A percentile compares a stretch with the other conserved stretches of the same genome.
phyloP scores from a whole-genome alignment of 1,139 yeast genomes.

The Diutina rugosa region DNA sequence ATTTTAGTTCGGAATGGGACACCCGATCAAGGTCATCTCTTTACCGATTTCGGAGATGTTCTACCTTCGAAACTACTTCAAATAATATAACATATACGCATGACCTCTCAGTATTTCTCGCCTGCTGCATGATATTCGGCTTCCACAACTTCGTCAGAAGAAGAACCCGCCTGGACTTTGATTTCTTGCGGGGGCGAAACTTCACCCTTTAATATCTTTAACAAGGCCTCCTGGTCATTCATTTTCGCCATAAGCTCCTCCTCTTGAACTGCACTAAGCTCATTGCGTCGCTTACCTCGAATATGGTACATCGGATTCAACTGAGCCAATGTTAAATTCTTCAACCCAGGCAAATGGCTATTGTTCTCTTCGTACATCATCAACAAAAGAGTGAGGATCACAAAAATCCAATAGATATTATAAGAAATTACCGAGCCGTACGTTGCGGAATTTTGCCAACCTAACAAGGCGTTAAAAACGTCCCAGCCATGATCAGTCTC shows the following conservation, averaged over 20 bases:
- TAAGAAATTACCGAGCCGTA: conserved; percentile 4
- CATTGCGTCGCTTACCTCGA: background rate
- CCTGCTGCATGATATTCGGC: background rate
- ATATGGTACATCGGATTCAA: conserved; percentile 1
- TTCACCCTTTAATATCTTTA: background rate
- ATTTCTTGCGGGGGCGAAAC: background rate
- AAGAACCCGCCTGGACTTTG: background rate
- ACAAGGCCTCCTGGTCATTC: conserved; percentile 8
- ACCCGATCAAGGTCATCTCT: background rate
- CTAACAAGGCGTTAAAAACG: conserved; percentile 4
- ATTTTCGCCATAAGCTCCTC: conserved; percentile 38
- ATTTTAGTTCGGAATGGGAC: too few relatives aligned
- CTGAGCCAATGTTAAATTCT: background rate
- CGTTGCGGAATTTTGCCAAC: conserved; percentile 3
- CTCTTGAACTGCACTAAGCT: conserved; percentile 29
- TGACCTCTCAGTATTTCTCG: background rate
- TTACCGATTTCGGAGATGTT: background rate
- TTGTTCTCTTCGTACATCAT: background rate
- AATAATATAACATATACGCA: too few relatives aligned
- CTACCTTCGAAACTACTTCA: too few relatives aligned
- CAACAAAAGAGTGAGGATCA: background rate
- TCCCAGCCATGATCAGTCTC: conserved; percentile 4
- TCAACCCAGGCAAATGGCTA: background rate
- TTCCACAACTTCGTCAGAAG: background rate
- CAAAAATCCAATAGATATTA: conserved; percentile 3